phyloP scores from a whole-genome alignment of 129 eudicot species.

The Rutidosis leptorrhynchoides region DNA sequence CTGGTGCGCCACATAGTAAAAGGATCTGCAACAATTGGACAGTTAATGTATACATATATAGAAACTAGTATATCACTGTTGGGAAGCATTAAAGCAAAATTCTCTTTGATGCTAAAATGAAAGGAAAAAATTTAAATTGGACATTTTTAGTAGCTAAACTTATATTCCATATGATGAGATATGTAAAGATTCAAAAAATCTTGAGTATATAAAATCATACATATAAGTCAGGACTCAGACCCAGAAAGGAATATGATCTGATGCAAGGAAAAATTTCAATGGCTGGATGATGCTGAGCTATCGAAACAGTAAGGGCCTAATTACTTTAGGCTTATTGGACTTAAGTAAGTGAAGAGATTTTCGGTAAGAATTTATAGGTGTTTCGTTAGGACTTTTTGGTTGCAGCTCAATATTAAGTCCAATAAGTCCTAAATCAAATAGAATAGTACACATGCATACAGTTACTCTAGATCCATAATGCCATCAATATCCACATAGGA shows the following conservation, averaged over 20 bases:
- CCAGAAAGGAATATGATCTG: background rate
- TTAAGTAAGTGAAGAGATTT: too few species aligned
- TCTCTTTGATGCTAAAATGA: conserved; percentile 7
- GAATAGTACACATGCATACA: too few species aligned
- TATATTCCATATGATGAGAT: conserved; percentile 5
- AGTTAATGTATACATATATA: conserved; percentile 8
- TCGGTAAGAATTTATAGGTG: too few species aligned
- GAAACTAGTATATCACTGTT: background rate
- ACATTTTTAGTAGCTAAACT: conserved; percentile 15
- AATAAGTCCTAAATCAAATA: too few species aligned
- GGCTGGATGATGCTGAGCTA: conserved; percentile 6
- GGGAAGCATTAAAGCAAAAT: background rate
- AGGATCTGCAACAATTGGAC: conserved; percentile 54
- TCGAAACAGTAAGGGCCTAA: conserved; percentile 3
- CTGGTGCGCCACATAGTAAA: conserved; percentile 98
- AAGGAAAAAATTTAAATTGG: background rate
- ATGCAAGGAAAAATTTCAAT: conserved; percentile 13
- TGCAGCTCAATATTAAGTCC: too few species aligned
- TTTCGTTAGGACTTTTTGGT: too few species aligned
- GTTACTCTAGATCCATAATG: too few species aligned
- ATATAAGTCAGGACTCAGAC: background rate
- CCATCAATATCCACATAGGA: too few species aligned
- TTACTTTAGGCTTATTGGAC: too few species aligned
- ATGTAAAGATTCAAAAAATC: background rate
- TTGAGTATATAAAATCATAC: background rate